These are phyloP conservation scores for Chaetothyriales sp. DNA, from an alignment of 2,329 filamentous ascomycete species.

Conservation along the genomic window DNA sequence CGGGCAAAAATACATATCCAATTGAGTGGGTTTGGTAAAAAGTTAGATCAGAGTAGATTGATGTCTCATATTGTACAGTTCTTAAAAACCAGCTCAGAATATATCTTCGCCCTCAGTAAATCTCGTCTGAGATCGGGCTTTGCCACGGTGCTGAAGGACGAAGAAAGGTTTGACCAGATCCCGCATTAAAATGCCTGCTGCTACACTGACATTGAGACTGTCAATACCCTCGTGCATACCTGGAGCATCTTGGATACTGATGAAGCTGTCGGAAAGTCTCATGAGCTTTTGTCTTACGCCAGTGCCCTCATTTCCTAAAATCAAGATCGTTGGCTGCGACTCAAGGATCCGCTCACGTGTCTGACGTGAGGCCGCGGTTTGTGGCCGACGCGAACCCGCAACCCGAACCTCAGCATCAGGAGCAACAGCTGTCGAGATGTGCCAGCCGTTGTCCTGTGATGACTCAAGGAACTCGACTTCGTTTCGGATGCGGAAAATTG, in stretches of 20 bases:
- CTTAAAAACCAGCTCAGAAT: too few relatives aligned
- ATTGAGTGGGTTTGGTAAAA: conserved; percentile 8
- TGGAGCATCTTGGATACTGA: conserved; percentile 47
- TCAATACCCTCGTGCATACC: conserved; percentile 48
- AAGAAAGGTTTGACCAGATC: conserved; percentile 8
- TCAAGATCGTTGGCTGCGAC: conserved; percentile 38
- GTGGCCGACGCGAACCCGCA: conserved; percentile 4
- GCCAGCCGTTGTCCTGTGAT: conserved; percentile 63
- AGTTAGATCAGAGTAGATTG: background rate
- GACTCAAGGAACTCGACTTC: conserved; percentile 55
- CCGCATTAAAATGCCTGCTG: conserved; percentile 52
- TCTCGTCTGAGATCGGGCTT: background rate
- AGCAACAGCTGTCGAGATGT: conserved; percentile 60
- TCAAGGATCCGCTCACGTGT: conserved; percentile 1
- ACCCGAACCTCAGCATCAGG: conserved; percentile 21
- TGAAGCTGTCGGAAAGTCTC: conserved; percentile 48
- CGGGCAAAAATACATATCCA: conserved; percentile 8
- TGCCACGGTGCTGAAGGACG: background rate
- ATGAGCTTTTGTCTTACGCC: conserved; percentile 55
- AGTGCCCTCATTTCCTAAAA: conserved; percentile 70
- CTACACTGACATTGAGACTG: conserved; percentile 87
- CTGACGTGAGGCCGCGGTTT: background rate
- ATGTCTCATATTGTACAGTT: too few relatives aligned
- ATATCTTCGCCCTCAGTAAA: too few relatives aligned
- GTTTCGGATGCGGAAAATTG: conserved; percentile 55